Base-by-base conservation (phyloP, 2,329 filamentous ascomycete species). In the Aspergillus melleus region DNA sequence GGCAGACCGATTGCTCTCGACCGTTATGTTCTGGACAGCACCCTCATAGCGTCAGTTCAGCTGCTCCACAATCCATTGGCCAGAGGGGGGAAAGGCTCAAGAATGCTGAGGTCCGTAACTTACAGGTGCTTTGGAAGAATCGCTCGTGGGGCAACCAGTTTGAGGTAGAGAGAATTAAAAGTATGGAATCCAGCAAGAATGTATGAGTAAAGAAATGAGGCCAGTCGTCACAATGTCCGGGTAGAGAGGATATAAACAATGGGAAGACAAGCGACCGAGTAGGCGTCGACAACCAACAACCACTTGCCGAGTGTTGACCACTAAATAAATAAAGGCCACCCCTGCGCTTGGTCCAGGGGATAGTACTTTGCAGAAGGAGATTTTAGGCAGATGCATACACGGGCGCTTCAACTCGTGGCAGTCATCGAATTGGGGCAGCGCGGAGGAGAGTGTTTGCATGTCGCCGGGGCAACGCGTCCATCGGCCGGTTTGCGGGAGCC, bases 371-470 rank as follows among this genome's bases (percentile, higher is more conserved):
- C 32, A 9, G 4, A 12, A 4, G 32, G 32, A 36, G 32, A 36
- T 36, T 36, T 36, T 5, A 36, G 32, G 32, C 11, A 12, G 32
- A 49, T 55, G 53, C 39, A 49, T 55, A 55, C 53, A 42, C 1
- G 19, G 39, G 22, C 12, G 32, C 19, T 39, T 55, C 47, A 55
- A 44, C 22, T 30, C n/a, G 47, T 22, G 20, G 44, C 36, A 47
- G 22, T 22, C 44, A 51, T 56, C 54, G 36, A n/a, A 42, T 42
- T 56, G 54, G 46, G 39, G 54, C 54, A 56, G 29, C 47, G 36
- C 36, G 36, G 36, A 36, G 49, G 54, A 36, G 49, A 49, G 32
- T 19, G 4, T 36, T 24, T 26, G n/a, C 29, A 29, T 29, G 54
- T 56, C 14, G 54, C 54, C 32, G 19, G 12, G 54, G 46, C 54